Base-by-base conservation (phyloP, 2,329 filamentous ascomycete species). In the Cercospora sp. region DNA sequence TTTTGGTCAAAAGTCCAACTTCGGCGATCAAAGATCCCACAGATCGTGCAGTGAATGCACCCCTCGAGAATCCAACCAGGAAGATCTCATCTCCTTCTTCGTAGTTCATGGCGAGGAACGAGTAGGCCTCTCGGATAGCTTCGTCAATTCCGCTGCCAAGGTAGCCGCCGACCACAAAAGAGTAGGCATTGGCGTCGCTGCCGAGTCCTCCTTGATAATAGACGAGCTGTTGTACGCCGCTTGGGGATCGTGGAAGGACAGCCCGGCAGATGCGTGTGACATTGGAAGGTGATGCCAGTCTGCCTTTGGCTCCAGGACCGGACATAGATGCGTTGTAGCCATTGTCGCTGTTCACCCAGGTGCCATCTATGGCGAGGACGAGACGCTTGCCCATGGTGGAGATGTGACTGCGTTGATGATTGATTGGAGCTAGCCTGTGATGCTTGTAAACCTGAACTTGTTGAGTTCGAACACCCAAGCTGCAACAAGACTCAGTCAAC, bases 31-130 rank as follows among this genome's bases (percentile, higher is more conserved):
- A 76, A 51, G 79, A 80, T 0, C 77, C 80, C 0, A 82, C 75
- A 58, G 78, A 79, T 24, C 80, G 75, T 13, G 78, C 78, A 0
- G 80, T 83, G 63, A 79, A 83, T 4, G 81, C 77, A 8, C 81
- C 81, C 26, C 81, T 74, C 7, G 80, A 81, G 71, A 82, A 82
- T 0, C 81, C 81, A 53, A 83, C 78, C 2, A 82, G 69, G 73
- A 78, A 82, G 26, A 83, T 80, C 40, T 81, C 79, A 60, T 82
- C 82, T 34, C 70, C 74, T n/a, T 70, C 66, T 21, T 71, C 69
- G 71, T 88, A 89, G 77, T 89, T 89, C 72, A 86, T 83, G 66
- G 85, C 87, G 1, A 89, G 79, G 72, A 88, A 89, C 2, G 83
- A 82, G 73, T 90, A 90, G 0, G 86, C 85, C 73, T 88, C 87